Evolutionary conservation across 768 basidiomycete species (phyloP).

Genomic region (Russula sp.): DNA sequence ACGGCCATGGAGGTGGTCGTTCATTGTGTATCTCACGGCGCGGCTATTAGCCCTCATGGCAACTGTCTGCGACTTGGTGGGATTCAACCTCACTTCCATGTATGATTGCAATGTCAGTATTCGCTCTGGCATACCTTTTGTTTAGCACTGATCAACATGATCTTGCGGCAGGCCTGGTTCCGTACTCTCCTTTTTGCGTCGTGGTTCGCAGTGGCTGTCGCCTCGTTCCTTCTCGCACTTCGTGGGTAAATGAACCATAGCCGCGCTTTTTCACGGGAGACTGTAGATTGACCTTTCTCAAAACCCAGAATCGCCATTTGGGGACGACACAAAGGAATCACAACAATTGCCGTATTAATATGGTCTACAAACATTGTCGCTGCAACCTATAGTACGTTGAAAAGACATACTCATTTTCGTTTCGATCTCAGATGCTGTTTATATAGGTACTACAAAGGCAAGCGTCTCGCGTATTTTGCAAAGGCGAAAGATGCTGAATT

Average conservation of each 20-base stretch:
- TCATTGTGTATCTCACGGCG: conserved; percentile 17
- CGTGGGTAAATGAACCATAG: conserved; percentile 17
- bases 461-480: neutral
- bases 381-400: neutral
- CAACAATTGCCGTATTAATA: neutral
- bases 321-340: conserved; percentile 14
- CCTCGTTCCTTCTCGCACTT: conserved; percentile 25
- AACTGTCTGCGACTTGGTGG: conserved; percentile 8
- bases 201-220: conserved; percentile 15
- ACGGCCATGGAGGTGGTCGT: conserved; percentile 24
- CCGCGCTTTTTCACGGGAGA: neutral
- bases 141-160: neutral
- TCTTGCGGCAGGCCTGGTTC: conserved; percentile 11
- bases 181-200: conserved; percentile 3
- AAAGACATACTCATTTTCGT: neutral
- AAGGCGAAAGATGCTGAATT: neutral
- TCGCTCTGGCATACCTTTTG: neutral
- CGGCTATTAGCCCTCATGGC: conserved; percentile 15
- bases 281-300: neutral
- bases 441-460: neutral
- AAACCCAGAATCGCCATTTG: conserved; percentile 19
- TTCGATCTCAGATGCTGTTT: neutral
- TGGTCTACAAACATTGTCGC: conserved; percentile 15
- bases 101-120: conserved; percentile 15
- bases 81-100: conserved; percentile 10